Evolutionary conservation across 192 early-diverging fungal genomes (phyloP), one percentile per base, ranked within the genome.

Genomic region (Helicostylum pulchrum): DNA sequence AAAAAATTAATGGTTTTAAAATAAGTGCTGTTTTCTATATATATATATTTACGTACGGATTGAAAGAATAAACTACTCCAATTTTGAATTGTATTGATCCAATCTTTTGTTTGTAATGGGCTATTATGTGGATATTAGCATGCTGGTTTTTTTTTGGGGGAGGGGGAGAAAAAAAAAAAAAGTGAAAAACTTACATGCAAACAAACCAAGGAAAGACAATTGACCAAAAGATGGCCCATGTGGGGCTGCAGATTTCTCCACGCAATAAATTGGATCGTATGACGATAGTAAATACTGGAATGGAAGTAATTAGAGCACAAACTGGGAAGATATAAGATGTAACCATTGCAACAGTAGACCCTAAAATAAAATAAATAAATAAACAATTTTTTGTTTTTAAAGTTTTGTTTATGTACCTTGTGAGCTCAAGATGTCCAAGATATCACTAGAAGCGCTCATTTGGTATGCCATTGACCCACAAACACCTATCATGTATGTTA

Each of bases 271-370:
- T 83, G 34, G 83, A 61, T 42, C 79, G 75, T n/a, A 88, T 72
- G 36, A 91, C 82, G 58, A 91, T 88, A 17, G 86, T 87, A 30
- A 79, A 80, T 19, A 90, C 85, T 0, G 90, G 88, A 61, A 91
- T 89, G 9, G 85, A 86, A 7, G 90, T 85, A 49, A 90, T 70
- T 19, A 84, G 74, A 0, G 76, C 81, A 6, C 75, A 77, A 19
- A 87, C 54, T 1, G 84, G 84, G 50, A 85, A 87, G 8, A 84
- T 39, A 52, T 83, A 77, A 17, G 70, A 70, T 12, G 81, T 78
- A 44, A 85, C 64, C 11, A 69, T 49, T 3, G 80, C 77, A 32
- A 72, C 62, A 3, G 72, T 57, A 8, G 65, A 71, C 4, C 64
- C 66, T 70, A 52, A 14, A 19, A 59, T 50, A 17, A 17, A 26